These are phyloP conservation scores for Trifolium pratense DNA, from an alignment of 306 rosid species.

Conservation along the genomic window DNA sequence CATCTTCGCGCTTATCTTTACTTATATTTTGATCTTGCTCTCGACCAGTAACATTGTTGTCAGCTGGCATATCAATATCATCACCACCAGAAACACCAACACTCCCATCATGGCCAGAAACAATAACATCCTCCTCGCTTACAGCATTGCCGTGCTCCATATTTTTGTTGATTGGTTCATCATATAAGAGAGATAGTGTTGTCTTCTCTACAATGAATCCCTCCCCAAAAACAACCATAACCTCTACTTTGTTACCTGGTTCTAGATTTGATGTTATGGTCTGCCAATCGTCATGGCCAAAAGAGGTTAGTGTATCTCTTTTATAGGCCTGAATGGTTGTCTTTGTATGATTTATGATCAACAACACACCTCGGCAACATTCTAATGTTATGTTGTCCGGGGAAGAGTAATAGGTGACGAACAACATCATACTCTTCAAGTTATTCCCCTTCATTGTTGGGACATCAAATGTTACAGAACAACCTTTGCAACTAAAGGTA, in stretches of 20 bases:
- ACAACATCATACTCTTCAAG: too few species aligned
- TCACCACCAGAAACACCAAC: not conserved
- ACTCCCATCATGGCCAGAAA: too few species aligned
- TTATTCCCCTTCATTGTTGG: too few species aligned
- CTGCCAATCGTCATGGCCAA: not conserved
- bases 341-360: not conserved
- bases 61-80: too few species aligned
- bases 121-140: not conserved
- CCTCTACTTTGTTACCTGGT: constrained; percentile 2
- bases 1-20: too few species aligned
- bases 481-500: too few species aligned
- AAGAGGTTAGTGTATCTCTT: not conserved
- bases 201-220: not conserved
- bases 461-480: too few species aligned
- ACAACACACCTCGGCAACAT: not conserved
- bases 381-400: not conserved
- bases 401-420: not conserved
- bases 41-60: too few species aligned
- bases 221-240: not conserved
- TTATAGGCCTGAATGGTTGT: not conserved
- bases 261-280: not conserved
- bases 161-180: not conserved
- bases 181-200: not conserved
- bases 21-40: too few species aligned
- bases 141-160: not conserved